Conservation (phyloP, 2,329 filamentous ascomycete species). For the Fusarium chuoi region DNA sequence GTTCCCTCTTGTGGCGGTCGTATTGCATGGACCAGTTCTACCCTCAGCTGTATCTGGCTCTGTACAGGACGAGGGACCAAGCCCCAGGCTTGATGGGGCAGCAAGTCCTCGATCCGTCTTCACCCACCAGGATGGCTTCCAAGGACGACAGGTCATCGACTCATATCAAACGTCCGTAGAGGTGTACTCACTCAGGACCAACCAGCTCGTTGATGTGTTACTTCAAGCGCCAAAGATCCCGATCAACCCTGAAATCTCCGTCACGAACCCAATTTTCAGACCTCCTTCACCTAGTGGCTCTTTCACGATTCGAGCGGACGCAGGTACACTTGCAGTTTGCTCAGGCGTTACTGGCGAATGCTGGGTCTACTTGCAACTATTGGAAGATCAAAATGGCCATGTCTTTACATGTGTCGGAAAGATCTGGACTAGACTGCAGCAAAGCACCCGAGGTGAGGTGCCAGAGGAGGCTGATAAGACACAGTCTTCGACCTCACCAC, state of each 20-base stretch:
- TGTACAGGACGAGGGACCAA: constrained; percentile 52
- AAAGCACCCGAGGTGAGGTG: constrained; percentile 60
- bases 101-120: constrained; percentile 55
- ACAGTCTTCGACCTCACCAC: constrained; percentile 50
- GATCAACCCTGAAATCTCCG: constrained; percentile 63
- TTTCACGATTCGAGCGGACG: constrained; percentile 77
- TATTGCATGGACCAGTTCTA: constrained; percentile 80
- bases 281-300: constrained; percentile 77
- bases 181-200: constrained; percentile 85
- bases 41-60: constrained; percentile 53
- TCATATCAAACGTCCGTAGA: constrained; percentile 89
- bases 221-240: constrained; percentile 74
- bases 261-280: constrained; percentile 71
- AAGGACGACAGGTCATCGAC: constrained; percentile 57
- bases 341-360: constrained; percentile 89
- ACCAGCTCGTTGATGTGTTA: constrained; percentile 75
- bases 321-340: constrained; percentile 76
- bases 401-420: constrained; percentile 81
- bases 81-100: constrained; percentile 55
- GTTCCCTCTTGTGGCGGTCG: constrained; percentile 80
- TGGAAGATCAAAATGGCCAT: constrained; percentile 54
- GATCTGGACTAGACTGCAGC: constrained; percentile 88
- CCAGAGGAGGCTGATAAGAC: constrained; percentile 58
- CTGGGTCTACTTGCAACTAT: constrained; percentile 74
- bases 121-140: constrained; percentile 51